Base-by-base conservation (phyloP, 73 alveolate species). In the Paramecium biaurelia region DNA sequence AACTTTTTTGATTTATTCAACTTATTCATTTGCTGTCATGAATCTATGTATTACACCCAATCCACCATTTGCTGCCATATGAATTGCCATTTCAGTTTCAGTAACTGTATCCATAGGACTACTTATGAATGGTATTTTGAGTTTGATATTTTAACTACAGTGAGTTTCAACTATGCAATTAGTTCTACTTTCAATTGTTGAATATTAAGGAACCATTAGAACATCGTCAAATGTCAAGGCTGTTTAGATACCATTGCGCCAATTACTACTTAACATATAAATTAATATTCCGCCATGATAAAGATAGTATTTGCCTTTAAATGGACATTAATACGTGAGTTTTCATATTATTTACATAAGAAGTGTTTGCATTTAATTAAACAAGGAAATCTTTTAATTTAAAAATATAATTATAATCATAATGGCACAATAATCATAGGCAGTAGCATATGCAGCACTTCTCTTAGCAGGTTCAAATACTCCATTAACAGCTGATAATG, bases 31-130 rank as follows among this genome's bases (percentile, higher is more conserved):
- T 4, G 88, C 18, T 10, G 85, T 68, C 93, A 68, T 43, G 72
- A 92, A 92, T 58, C 95, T 63, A 59, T 92, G 95, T 3, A 92
- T 92, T 11, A 92, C 57, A 34, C 95, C 95, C 10, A 92, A 47
- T 85, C 95, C 95, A 12, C 93, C 95, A n/a, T 70, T 42, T 59
- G 49, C 56, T 14, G 95, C 95, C 92, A 92, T 82, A 26, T 35
- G 92, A 43, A 57, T 82, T n/a, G 95, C 95, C 93, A 92, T 92
- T 30, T 85, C 89, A 37, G 79, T 70, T 70, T 92, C 94, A 24
- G 95, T 92, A 47, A 92, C 95, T 10, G 95, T 76, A 42, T 92
- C 95, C 94, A 92, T 92, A 21, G 95, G 94, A 20, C 92, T 56
- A 15, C 93, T 57, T n/a, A 85, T 49, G 32, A 92, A 85, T 0